Base-by-base conservation (phyloP, 345 rosid species). In the Ricinus communis region DNA sequence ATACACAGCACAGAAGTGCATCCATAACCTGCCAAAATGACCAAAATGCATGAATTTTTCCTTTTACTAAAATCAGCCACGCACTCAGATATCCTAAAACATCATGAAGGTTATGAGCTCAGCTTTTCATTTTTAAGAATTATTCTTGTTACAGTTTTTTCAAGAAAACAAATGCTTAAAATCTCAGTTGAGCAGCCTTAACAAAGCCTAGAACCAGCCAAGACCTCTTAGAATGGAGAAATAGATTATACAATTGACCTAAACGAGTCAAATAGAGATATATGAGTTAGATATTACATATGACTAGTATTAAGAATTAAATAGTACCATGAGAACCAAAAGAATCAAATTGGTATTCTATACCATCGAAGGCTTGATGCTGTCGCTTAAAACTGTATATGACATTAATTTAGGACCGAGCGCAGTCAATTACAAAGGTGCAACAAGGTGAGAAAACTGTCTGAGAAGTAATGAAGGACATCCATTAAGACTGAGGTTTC, bases 1-100 rank as follows among this genome's bases (percentile, higher is more conserved):
- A 81, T 94, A 94, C 60, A 90, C 89, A 70, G 92, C 88, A 62
- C 79, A 69, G 68, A 94, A 94, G 86, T 94, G 98, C 85, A 90
- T 69, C 98, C 98, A 94, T 66, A 94, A 88, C 91, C 98, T 94
- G 84, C 67, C 71, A 75, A 65, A 80, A 77, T 36, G 75, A 61
- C 68, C 62, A 79, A 82, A 77, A 66, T 53, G 47, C 21, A 27
- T 71, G 43, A 71, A 72, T 69, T 43, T 79, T 65, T 65, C 22
- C 59, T 33, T 31, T 8, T 36, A 69, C 21, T 21, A 62, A 16
- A 47, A 12, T 12, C 19, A 49, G 4, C 30, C 27, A n/a, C n/a
- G 43, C 14, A 41, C 45, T 68, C 12, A 4, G 16, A 68, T 11
- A 12, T 68, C n/a, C 67, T 43, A 14, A 21, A 27, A 25, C 19